A percentile compares a stretch with the other conserved stretches of the same genome.
These are phyloP conservation scores for Triangularia setosa DNA, from an alignment of 2,329 filamentous ascomycete genomes.

Conservation along the genomic window DNA sequence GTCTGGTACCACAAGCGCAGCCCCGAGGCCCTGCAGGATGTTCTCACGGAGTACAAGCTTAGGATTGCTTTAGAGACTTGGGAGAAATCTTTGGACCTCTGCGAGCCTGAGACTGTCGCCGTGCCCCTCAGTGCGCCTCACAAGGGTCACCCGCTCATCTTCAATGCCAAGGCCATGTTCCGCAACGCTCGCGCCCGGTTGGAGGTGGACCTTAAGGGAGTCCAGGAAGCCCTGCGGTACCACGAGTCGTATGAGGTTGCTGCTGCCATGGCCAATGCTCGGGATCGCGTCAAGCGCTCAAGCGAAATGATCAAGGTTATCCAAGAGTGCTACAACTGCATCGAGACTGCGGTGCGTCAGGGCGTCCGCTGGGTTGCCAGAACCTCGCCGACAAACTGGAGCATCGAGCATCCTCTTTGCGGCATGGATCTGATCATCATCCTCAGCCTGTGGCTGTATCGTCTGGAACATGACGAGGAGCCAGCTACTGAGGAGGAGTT, in stretches of 20 bases:
- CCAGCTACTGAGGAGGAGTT: conserved; percentile 78
- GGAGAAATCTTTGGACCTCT: conserved; percentile 92
- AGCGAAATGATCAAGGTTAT: conserved; percentile 99
- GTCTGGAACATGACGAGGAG: conserved; percentile 98
- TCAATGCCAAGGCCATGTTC: conserved; percentile 97
- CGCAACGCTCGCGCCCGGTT: conserved; percentile 88
- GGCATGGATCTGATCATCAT: conserved; percentile 98
- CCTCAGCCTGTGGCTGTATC: conserved; percentile 95
- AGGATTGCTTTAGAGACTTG: conserved; percentile 95
- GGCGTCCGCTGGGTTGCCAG: conserved; percentile 98
- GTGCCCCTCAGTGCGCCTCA: conserved; percentile 91
- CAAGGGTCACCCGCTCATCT: conserved; percentile 92
- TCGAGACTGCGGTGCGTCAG: conserved; percentile 90
- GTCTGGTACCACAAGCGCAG: conserved; percentile 99
- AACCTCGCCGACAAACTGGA: conserved; percentile 97
- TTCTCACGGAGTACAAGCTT: conserved; percentile 97
- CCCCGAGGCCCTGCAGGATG: conserved; percentile 93
- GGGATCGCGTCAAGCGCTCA: conserved; percentile 90
- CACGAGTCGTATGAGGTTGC: conserved; percentile 97
- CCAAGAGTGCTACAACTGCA: conserved; percentile 94
- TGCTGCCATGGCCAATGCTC: conserved; percentile 89
- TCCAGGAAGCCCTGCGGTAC: conserved; percentile 94
- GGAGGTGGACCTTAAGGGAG: conserved; percentile 90
- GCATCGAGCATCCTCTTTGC: conserved; percentile 93
- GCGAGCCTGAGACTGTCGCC: conserved; percentile 83